These are phyloP conservation scores for Metarhizium album DNA, from an alignment of 2,329 filamentous ascomycete species.

Conservation along the genomic window DNA sequence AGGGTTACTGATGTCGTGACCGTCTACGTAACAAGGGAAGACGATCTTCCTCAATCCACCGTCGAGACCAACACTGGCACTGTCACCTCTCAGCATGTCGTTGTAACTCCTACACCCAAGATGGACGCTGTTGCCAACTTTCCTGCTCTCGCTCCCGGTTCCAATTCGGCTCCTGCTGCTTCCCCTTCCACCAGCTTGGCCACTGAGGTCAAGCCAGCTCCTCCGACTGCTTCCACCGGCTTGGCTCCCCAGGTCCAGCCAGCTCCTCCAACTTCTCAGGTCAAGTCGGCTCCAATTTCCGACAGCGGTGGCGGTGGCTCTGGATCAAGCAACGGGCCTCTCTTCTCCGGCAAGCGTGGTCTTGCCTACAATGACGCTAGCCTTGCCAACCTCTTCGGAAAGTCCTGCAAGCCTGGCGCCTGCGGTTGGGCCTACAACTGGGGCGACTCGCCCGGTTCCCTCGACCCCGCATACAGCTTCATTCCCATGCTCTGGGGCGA, in stretches of 20 bases:
- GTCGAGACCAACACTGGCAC: not conserved
- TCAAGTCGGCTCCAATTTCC: conserved; percentile 12
- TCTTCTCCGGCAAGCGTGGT: conserved; percentile 46
- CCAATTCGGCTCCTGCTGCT: conserved; percentile 4
- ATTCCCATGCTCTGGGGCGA: conserved; percentile 59
- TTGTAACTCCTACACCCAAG: conserved; percentile 1
- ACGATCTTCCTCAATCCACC: conserved; percentile 3
- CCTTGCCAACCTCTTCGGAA: conserved; percentile 40
- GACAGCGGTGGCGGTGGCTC: conserved; percentile 4
- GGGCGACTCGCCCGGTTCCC: conserved; percentile 35
- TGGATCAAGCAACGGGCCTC: conserved; percentile 5
- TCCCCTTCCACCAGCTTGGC: no score
- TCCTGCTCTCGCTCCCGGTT: conserved; percentile 3
- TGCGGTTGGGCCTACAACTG: conserved; percentile 61
- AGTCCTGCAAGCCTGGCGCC: conserved; percentile 19
- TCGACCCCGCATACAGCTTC: conserved; percentile 39
- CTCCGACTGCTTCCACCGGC: no score
- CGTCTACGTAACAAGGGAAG: conserved; percentile 24
- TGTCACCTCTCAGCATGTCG: not conserved
- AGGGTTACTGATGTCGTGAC: conserved; percentile 31
- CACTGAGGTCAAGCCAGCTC: no score
- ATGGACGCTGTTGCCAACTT: not conserved
- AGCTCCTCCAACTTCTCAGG: conserved; percentile 6
- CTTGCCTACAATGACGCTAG: conserved; percentile 53
- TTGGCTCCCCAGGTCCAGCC: no score